Evolutionary conservation across 148 eudicot species (phyloP).

Genomic region (Chenopodium formosanum): DNA sequence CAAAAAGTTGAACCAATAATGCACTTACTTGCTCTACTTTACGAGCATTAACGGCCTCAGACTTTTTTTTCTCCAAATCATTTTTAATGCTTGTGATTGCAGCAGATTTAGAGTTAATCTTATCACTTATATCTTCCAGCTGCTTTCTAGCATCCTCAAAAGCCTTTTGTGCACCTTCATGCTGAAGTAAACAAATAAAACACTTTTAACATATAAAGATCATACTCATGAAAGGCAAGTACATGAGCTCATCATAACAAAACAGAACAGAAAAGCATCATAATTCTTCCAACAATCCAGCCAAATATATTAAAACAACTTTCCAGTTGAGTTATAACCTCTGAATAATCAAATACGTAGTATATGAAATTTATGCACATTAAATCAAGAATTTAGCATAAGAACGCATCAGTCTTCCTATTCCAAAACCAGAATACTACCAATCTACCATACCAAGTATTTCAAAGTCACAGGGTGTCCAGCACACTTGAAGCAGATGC

Average conservation of each 20-base stretch:
- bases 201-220: not conserved
- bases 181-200: slow-evolving; percentile 43
- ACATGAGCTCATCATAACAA: not conserved
- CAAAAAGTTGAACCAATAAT: not conserved
- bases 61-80: slow-evolving; percentile 56
- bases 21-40: slow-evolving; percentile 68
- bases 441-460: not conserved
- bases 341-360: not conserved
- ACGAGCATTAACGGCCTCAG: slow-evolving; percentile 64
- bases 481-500: not conserved
- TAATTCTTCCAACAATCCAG: not conserved
- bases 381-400: not conserved
- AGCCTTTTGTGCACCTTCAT: slow-evolving; percentile 73
- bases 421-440: not conserved
- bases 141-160: slow-evolving; percentile 73
- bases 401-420: not conserved
- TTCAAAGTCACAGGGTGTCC: not conserved
- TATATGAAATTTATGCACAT: not conserved
- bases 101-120: slow-evolving; percentile 53
- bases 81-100: slow-evolving; percentile 38
- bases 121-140: slow-evolving; percentile 50
- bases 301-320: not conserved
- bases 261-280: not conserved
- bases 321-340: no score
- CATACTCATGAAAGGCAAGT: not conserved